Conservation (phyloP, 768 basidiomycete species). For the Leccinellum albellum region DNA sequence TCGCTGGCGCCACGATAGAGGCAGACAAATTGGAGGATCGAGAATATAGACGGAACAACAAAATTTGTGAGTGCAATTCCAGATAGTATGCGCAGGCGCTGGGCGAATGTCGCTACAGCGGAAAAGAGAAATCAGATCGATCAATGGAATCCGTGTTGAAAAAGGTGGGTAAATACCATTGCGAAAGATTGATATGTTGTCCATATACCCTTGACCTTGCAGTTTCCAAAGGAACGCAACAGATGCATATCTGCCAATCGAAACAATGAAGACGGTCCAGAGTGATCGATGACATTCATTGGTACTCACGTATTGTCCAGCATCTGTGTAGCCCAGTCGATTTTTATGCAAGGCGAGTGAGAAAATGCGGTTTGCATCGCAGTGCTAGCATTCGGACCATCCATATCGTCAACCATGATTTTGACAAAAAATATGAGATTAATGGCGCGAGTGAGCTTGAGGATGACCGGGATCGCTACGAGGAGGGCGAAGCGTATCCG, state of each 20-base stretch:
- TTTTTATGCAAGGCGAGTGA: constrained; percentile 23
- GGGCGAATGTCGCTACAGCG: constrained; percentile 12
- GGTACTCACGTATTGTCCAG: constrained; percentile 25
- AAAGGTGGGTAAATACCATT: not conserved
- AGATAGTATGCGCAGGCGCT: constrained; percentile 25
- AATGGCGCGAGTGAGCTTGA: constrained; percentile 22
- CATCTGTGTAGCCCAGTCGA: constrained; percentile 31
- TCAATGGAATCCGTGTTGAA: not conserved
- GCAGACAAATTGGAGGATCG: constrained; percentile 16
- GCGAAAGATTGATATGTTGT: not conserved
- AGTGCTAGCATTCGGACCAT: constrained; percentile 2
- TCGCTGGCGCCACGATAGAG: not conserved
- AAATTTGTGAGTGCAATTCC: constrained; percentile 33
- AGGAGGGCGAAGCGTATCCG: constrained; percentile 8
- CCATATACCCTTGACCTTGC: not conserved
- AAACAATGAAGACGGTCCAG: not conserved
- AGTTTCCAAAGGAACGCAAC: constrained; percentile 12
- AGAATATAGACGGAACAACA: constrained; percentile 30
- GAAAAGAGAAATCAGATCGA: not conserved
- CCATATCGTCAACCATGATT: constrained; percentile 9
- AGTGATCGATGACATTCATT: not conserved
- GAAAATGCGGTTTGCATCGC: constrained; percentile 6
- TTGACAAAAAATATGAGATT: constrained; percentile 24
- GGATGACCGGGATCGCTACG: constrained; percentile 11
- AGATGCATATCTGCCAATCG: constrained; percentile 7